Base-by-base conservation (phyloP, 306 rosid species). In the Alnus glutinosa region DNA sequence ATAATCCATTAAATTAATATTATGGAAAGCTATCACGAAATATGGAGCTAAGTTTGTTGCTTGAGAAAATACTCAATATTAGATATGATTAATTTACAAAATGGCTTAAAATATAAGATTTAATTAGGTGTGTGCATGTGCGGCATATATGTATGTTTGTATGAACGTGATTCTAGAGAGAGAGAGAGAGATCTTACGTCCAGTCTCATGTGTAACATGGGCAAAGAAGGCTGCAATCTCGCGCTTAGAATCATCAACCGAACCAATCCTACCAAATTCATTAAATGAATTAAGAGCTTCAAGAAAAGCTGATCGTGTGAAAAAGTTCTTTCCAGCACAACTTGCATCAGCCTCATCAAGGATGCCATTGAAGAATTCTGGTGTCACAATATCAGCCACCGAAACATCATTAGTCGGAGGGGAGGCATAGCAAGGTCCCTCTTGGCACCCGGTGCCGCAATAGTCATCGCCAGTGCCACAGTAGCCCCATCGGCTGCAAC, bases 191-290 rank as follows among this genome's bases (percentile, higher is more conserved):
- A 48, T 72, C 94, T 78, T 76, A 91, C 98, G 92, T 80, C 89
- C 89, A 4, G 97, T 91, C 78, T 94, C 98, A 44, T 92, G 97
- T 28, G 97, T 92, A 74, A 92, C 96, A 18, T 91, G 93, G n/a
- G 83, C 95, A 71, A 91, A 93, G 84, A 92, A 92, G 2, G 97
- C 97, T 1, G 98, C 97, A 75, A 93, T 87, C 80, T 93, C 97
- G 1, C 97, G 90, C 78, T 90, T 90, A 1, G 97, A 91, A 73
- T 91, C 97, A 50, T 90, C 87, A 1, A 42, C 19, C 0, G 88
- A 64, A 7, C 86, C 87, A 52, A 78, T 52, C 18, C 58, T 76
- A 2, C 92, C 94, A 51, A 84, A 84, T 7, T 23, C 37, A n/a
- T 73, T 1, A 44, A 47, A 84, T 1, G 84, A 67, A 8, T 5